Evolutionary conservation across 495 filamentous ascomycete genomes (phyloP), one percentile per base, ranked within the genome.

Genomic region (Bryoglossum gracile): DNA sequence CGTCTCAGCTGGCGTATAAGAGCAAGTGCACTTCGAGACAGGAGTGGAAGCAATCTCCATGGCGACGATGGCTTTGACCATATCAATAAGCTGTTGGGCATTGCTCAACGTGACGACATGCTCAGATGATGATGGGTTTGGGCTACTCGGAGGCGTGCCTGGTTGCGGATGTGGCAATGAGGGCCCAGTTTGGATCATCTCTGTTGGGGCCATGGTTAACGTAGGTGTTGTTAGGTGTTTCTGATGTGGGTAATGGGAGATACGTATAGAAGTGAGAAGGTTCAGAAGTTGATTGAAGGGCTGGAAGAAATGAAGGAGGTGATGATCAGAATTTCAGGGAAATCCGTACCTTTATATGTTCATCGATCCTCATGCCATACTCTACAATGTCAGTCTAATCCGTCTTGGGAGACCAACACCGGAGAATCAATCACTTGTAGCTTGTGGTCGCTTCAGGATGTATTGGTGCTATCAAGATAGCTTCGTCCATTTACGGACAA

Each of bases 141-240:
- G 39, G 46, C 28, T 49, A 32, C 18, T 45, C 32, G 51, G 50
- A 46, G 35, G 51, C 24, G 51, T 50, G 30, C 8, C 49, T 36
- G 19, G 33, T 13, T 35, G 38, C 41, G 28, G 13, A 14, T n/a
- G 42, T 19, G 43, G 21, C 35, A 47, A 53, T 16, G 21, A 19
- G 43, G 41, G 34, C 10, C 43, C 50, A 28, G 8, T 47, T 24
- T 47, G 43, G 25, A 47, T 42, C 50, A 53, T 47, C 50, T 53
- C 43, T 53, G 11, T 46, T 47, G 36, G 25, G 5, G 50, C 34
- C 26, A 48, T 53, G 38, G 22, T 51, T 8, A 45, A 48, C 26
- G 18, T 10, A 30, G 39, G 33, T 4, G 21, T 42, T 22, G 22
- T 42, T 25, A 25, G 43, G 24, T 5, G 6, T 13, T 30, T 30